phyloP scores from a whole-genome alignment of 1,284 basidiomycete species.

The Melampsora larici-populina region DNA sequence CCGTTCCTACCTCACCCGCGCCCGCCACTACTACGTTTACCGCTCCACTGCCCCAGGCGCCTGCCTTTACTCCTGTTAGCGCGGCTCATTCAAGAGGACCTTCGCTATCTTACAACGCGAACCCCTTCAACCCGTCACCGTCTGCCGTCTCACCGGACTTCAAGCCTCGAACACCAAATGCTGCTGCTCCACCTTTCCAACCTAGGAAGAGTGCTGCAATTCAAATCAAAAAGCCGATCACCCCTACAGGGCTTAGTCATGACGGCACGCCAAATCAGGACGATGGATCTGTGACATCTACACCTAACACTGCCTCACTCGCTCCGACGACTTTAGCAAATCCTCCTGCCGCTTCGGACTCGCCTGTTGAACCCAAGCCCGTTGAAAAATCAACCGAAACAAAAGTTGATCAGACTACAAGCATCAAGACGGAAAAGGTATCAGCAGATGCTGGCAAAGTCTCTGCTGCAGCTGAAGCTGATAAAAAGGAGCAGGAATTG shows the following conservation, averaged over 20 bases:
- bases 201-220: conserved; percentile 37
- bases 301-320: no score
- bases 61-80: conserved; percentile 12
- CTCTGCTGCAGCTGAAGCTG: neutral
- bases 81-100: conserved; percentile 30
- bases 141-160: conserved; percentile 28
- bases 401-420: neutral
- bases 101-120: conserved; percentile 40
- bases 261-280: neutral
- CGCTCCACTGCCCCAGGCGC: neutral
- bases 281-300: neutral
- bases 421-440: neutral
- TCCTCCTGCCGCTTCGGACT: neutral
- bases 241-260: conserved; percentile 5
- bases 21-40: conserved; percentile 20
- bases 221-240: conserved; percentile 38
- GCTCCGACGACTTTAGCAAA: neutral
- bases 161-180: conserved; percentile 40
- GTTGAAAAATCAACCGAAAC: neutral
- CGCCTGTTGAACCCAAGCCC: neutral
- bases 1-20: conserved; percentile 32
- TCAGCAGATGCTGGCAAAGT: conserved; percentile 11
- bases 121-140: conserved; percentile 24
- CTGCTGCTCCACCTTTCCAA: conserved; percentile 26
- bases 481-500: neutral